phyloP scores from a whole-genome alignment of 441 rosid species.

The Adansonia rubrostipa region DNA sequence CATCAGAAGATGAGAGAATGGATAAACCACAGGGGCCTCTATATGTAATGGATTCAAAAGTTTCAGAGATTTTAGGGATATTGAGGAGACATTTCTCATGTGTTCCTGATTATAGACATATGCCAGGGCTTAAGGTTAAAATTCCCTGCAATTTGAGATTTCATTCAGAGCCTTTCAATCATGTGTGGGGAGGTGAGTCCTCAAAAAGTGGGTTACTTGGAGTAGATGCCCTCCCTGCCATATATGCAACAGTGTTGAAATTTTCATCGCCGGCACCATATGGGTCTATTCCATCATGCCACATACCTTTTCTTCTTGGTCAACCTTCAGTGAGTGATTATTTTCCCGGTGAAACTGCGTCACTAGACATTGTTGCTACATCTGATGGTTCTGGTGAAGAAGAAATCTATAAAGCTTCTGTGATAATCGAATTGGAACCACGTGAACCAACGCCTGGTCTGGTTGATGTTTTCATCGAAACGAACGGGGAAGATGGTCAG shows the following conservation, averaged over 20 bases:
- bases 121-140: slow-evolving; percentile 73
- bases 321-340: slow-evolving; percentile 49
- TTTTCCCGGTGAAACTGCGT: slow-evolving; percentile 36
- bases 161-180: slow-evolving; percentile 72
- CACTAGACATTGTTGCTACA: slow-evolving; percentile 52
- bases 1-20: slow-evolving; percentile 47
- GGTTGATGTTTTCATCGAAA: slow-evolving; percentile 85
- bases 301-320: slow-evolving; percentile 84
- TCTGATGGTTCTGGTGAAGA: slow-evolving; percentile 50
- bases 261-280: slow-evolving; percentile 92
- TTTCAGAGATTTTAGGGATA: slow-evolving; percentile 61
- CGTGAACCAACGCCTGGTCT: slow-evolving; percentile 90
- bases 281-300: slow-evolving; percentile 73
- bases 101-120: slow-evolving; percentile 83
- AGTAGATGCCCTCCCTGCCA: slow-evolving; percentile 65
- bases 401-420: slow-evolving; percentile 60
- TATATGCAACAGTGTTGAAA: slow-evolving; percentile 80
- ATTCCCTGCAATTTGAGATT: slow-evolving; percentile 78
- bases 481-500: slow-evolving; percentile 81
- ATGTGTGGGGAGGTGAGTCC: slow-evolving; percentile 51
- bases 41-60: slow-evolving; percentile 86
- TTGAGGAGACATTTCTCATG: slow-evolving; percentile 83
- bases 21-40: slow-evolving; percentile 55
- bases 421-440: slow-evolving; percentile 74
- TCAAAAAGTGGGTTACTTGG: slow-evolving; percentile 50